Base-by-base conservation (phyloP, 148 eudicot genomes). In the Rhododendron kiyosumense region DNA sequence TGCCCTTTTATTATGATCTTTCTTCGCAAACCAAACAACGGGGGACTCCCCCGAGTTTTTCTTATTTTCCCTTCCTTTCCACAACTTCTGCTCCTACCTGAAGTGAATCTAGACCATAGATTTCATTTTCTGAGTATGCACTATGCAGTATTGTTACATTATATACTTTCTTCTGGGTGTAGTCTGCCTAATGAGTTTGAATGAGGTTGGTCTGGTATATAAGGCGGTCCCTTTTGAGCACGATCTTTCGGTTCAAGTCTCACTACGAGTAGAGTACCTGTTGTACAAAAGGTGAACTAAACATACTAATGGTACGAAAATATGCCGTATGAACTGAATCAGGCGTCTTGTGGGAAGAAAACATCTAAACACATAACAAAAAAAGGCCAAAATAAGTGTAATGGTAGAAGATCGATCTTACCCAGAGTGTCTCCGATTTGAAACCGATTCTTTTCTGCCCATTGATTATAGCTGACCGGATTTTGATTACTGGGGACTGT, bases 401-500 rank as follows among this genome's bases (percentile, higher is more conserved):
- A 67, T 26, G 34, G 15, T 26, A 3, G 0, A 61, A 0, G 22
- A 54, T 54, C 12, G 51, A 82, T 48, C 3, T 96, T 93, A 96
- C 99, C 22, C 38, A 96, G 79, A 28, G 93, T 89, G 85, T 96
- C 99, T 6, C 96, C 97, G 67, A 91, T 86, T 81, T 92, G 96
- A 84, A 95, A 96, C 32, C 99, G 82, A 79, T 73, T 88, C 48
- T 67, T 87, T 78, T 93, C 95, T 20, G 99, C 99, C 99, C 99
- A 96, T 48, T 92, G 94, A 88, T 94, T 95, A 79, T 78, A 92
- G 89, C 63, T 69, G 28, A 84, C 77, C 7, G 91, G 84, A 81
- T 67, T 78, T 49, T 92, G 89, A 85, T 89, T 92, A 78, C 88
- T 46, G 10, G 98, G 98, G 89, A 88, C 91, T 38, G 88, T 74